These are phyloP conservation scores for Sparassis latifolia DNA, from an alignment of 1,284 basidiomycete genomes.

Conservation along the genomic window DNA sequence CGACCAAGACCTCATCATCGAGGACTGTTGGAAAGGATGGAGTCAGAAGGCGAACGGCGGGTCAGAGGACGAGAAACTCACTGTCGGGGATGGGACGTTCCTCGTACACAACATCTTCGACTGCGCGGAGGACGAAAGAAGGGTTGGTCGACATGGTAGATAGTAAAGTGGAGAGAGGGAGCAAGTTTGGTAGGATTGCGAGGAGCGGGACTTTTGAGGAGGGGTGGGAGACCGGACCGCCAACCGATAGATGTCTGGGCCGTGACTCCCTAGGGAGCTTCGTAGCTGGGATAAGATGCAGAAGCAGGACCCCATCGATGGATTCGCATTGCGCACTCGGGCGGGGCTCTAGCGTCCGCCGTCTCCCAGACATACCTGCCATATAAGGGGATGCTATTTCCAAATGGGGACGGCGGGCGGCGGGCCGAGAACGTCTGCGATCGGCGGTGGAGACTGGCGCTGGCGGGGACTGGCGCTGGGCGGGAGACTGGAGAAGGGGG, in stretches of 20 bases:
- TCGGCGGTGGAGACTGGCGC: no score
- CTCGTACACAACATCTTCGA: constrained; percentile 73
- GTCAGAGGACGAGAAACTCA: constrained; percentile 25
- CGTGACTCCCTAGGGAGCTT: neutral
- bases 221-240: constrained; percentile 5
- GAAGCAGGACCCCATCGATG: no score
- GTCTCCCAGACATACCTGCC: no score
- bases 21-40: constrained; percentile 38
- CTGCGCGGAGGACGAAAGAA: constrained; percentile 72
- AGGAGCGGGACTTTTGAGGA: constrained; percentile 12
- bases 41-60: neutral
- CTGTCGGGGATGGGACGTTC: constrained; percentile 74
- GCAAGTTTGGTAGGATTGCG: neutral
- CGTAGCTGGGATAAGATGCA: neutral
- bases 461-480: no score
- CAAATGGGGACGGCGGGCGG: no score
- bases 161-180: constrained; percentile 4
- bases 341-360: no score
- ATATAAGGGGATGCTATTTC: no score
- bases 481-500: no score
- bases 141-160: constrained; percentile 62
- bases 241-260: no score
- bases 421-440: no score
- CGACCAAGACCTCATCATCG: constrained; percentile 79
- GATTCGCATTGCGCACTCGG: no score